A percentile compares a stretch with the other conserved stretches of the same genome.
These are phyloP conservation scores for Geotrichum fermentans DNA, from an alignment of 1,139 yeast genomes.

Conservation along the genomic window DNA sequence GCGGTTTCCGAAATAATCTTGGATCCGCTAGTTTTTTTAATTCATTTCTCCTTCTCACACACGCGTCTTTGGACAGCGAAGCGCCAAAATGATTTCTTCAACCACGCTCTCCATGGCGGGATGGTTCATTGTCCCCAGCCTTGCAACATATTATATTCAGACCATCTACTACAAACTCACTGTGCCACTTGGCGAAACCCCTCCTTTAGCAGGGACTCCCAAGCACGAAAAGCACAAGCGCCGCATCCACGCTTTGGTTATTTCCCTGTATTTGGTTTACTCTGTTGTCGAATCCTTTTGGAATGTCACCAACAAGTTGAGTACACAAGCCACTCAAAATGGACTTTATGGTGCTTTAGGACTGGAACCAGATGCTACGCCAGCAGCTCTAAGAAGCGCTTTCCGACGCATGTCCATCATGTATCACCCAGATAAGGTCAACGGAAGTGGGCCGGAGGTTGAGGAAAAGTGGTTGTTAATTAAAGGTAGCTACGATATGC, in stretches of 20 bases:
- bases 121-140: conserved; percentile 29
- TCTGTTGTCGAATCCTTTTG: conserved; percentile 19
- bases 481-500: conserved; percentile 32
- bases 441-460: conserved; percentile 8
- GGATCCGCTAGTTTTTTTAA: too few species aligned
- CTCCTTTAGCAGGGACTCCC: conserved; percentile 19
- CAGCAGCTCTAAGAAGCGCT: conserved; percentile 23
- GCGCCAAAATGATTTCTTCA: neutral
- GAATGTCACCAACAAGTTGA: conserved; percentile 17
- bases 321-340: conserved; percentile 7
- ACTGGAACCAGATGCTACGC: conserved; percentile 20
- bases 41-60: too few species aligned
- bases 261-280: conserved; percentile 14
- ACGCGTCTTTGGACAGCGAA: too few species aligned
- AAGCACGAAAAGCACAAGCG: conserved; percentile 15
- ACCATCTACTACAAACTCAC: conserved; percentile 21
- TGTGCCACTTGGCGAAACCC: conserved; percentile 19
- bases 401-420: conserved; percentile 30
- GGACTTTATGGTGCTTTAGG: conserved; percentile 26
- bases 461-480: conserved; percentile 29
- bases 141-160: conserved; percentile 23
- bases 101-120: conserved; percentile 21
- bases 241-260: conserved; percentile 10
- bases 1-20: too few species aligned
- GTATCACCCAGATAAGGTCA: conserved; percentile 38